Base-by-base conservation (phyloP, 768 basidiomycete genomes). In the Lyophyllum decastes region DNA sequence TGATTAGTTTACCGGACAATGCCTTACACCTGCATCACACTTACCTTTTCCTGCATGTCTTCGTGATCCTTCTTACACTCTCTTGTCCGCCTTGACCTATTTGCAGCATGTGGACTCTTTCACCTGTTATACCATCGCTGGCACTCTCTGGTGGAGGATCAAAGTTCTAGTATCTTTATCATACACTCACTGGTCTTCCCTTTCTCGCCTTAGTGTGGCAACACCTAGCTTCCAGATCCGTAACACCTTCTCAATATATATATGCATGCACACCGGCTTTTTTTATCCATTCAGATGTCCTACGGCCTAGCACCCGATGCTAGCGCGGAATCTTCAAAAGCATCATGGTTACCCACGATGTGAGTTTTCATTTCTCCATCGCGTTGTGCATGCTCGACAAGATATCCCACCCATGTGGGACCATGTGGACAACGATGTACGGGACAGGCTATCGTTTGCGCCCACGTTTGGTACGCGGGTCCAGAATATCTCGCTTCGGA, bases 391-490 rank as follows among this genome's bases (percentile, higher is more conserved):
- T 19, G 40, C 55, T 22, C 8, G 8, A 21, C 34, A n/a, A 30
- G 27, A 27, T 30, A 41, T 50, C 24, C 40, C 48, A 55, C 49
- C 49, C 35, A 44, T 58, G 41, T 55, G 43, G 44, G 12, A 49
- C 46, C 61, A 62, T 62, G 57, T 56, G 61, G 38, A 44, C 50
- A 43, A 49, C 44, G 21, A 49, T 54, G 40, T 49, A 38, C 47
- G 30, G 46, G 53, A 61, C 56, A 51, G 49, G 49, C 12, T 38
- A 49, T 53, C 55, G 30, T 49, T 44, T 48, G 22, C 27, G 1
- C 40, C 43, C 43, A 34, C 27, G 24, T 50, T 43, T 27, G 55
- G 38, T 55, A 62, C 61, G 61, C 54, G 54, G 61, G 53, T 62
- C 61, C 50, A 26, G 52, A 54, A 46, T 43, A 51, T 30, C 16